Evolutionary conservation across 2,329 filamentous ascomycete genomes (phyloP), one percentile per base, ranked within the genome.

Genomic region (Colletotrichum cordylinicola): DNA sequence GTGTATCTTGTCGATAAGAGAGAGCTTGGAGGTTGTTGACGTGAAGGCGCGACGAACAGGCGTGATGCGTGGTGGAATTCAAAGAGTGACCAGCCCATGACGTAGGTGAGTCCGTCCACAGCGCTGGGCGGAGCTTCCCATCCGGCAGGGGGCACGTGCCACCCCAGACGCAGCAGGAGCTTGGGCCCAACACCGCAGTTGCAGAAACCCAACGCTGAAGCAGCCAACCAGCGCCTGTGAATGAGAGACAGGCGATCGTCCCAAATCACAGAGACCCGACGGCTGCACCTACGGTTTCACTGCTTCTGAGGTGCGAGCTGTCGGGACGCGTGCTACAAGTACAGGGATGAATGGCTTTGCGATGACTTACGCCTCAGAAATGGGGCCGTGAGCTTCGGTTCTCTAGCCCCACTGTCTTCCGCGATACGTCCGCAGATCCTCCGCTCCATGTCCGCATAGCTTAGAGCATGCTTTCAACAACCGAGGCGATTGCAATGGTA

Each of bases 41-140:
- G 48, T 21, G 64, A 52, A 29, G 70, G 62, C 56, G 48, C 18
- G 24, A 29, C 21, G 21, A 70, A 9, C 52, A 61, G 31, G 5
- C 21, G 8, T n/a, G 43, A 56, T 48, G 27, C 27, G 64, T 43
- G 58, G 18, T 61, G 70, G 70, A 72, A 39, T 52, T 39, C 15
- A 6, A 37, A 52, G 43, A 37, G 67, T 72, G 72, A 74, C 52
- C 33, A 35, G 48, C 43, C 52, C 48, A 66, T 74, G 72, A 74
- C 72, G 67, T 74, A 71, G 37, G 16, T 33, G 43, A 15, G 65
- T 56, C 39, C 29, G 43, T 24, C 10, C 66, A 56, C 65, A 29
- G 16, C 21, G 21, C 37, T 35, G 21, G 33, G 52, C 66, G 66
- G 66, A 68, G 52, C 66, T 60, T 60, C 55, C 66, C 15, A 58